Base-by-base conservation (phyloP, 306 rosid species). In the Ochetophila trinervis region DNA sequence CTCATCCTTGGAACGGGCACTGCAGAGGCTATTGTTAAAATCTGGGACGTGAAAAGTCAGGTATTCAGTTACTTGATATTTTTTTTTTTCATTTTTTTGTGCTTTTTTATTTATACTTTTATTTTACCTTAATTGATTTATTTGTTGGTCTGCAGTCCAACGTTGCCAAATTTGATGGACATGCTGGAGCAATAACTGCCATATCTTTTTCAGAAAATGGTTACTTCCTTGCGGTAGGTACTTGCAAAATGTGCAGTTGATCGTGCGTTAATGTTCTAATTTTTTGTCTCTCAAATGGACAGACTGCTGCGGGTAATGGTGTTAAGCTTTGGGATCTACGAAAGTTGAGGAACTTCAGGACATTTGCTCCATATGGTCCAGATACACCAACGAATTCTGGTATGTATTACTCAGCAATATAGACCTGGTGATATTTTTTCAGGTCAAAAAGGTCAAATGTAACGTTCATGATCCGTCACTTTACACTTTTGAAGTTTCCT, bases 1-100 rank as follows among this genome's bases (percentile, higher is more conserved):
- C 92, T 94, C 56, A 94, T 94, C 82, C 95, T 94, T n/a, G 99
- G 99, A 69, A 91, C 99, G 5, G 99, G 99, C 74, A 90, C 99
- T 19, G 74, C 92, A 1, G 96, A 80, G 55, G 83, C 90, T 55
- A 67, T 88, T 75, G 99, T 94, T 61, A 94, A 90, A 74, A 90
- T 94, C 63, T 94, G 99, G 99, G 99, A 94, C 72, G 97, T 94
- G 52, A 94, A 94, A 80, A 88, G 91, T 83, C 99, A 94, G 96
- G 99, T 90, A 67, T 44, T 27, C n/a, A 69, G 27, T 57, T 34
- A 50, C 53, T 22, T 65, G 40, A 27, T 52, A 50, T 21, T 63
- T 8, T 36, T 21, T 62, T 52, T 20, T 5, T 57, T 57, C 14
- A 15, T 62, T 60, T 51, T n/a, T 50, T 65, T 37, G 18, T 18